phyloP scores from a whole-genome alignment of 2,329 filamentous ascomycete genomes.

The Grosmannia serpens region DNA sequence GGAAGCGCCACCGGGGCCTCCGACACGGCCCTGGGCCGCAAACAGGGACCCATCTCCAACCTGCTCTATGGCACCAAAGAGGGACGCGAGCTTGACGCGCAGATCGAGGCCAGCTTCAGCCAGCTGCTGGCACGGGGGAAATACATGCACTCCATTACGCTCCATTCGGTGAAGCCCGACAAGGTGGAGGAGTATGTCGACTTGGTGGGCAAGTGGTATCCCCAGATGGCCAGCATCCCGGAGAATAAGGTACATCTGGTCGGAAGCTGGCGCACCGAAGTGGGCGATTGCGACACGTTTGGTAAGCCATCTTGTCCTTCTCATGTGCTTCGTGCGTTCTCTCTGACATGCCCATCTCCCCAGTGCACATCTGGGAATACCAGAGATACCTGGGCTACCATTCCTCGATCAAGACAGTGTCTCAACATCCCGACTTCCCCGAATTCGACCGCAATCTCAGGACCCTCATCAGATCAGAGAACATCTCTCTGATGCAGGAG shows the following conservation, averaged over 20 bases:
- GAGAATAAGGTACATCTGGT: conserved; percentile 94
- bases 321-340: not conserved
- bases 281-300: conserved; percentile 95
- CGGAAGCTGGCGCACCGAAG: conserved; percentile 95
- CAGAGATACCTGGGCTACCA: conserved; percentile 96
- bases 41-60: conserved; percentile 63
- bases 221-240: conserved; percentile 68
- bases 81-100: conserved; percentile 83
- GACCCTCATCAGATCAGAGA: conserved; percentile 72
- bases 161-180: conserved; percentile 91
- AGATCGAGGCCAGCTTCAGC: conserved; percentile 92
- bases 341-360: not conserved
- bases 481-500: conserved; percentile 93
- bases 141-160: conserved; percentile 95
- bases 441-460: conserved; percentile 79
- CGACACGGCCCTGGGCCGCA: conserved; percentile 48
- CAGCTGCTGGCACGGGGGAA: conserved; percentile 92
- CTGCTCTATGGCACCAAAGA: conserved; percentile 97
- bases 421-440: conserved; percentile 69
- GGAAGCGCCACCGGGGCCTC: conserved; percentile 46
- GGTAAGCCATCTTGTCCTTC: conserved; percentile 40
- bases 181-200: conserved; percentile 91
- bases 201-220: conserved; percentile 85
- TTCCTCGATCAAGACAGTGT: conserved; percentile 75
- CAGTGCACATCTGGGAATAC: conserved; percentile 99